Base-by-base conservation (phyloP, 768 basidiomycete genomes). In the Astraeus odoratus region DNA sequence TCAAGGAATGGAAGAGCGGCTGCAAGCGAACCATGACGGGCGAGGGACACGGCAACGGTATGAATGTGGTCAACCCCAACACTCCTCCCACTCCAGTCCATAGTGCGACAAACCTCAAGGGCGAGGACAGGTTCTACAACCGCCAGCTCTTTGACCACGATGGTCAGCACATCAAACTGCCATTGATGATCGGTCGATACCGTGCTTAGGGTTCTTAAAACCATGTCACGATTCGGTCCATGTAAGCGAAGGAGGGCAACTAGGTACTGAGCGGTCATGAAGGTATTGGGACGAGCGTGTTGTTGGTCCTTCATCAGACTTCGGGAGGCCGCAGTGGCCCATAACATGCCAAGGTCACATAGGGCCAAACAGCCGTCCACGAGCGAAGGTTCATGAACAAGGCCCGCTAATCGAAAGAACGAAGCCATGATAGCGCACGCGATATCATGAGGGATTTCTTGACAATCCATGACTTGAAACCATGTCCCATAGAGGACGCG, bases 331-430 rank as follows among this genome's bases (percentile, higher is more conserved):
- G 35, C 46, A 18, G 15, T n/a, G 36, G 8, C 45, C 56, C 65
- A 67, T 20, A 73, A 50, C n/a, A 42, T 48, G 23, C 57, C 54
- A n/a, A 46, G 27, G 15, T 50, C 41, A 48, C 59, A 66, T 40
- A 68, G 67, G 9, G 53, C 61, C 36, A 54, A 56, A 47, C 72
- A 76, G 3, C 52, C 66, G 5, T 63, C 57, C 26, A 64, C 58
- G 9, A 80, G 51, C 8, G 57, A 48, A 1, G 44, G 53, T 43
- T 79, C 75, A 5, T 49, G 53, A 5, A 70, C 58, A n/a, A 55
- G 47, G 13, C 59, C 67, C 7, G 76, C 67, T 25, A 78, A 53
- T 35, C 64, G 72, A 24, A 80, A 58, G 53, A 80, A 77, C 1
- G 73, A 58, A 5, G 67, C 59, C 4, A 67, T 50, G 27, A 76